Conservation (phyloP, 2,329 filamentous ascomycete genomes). For the Aschersonia sp. region DNA sequence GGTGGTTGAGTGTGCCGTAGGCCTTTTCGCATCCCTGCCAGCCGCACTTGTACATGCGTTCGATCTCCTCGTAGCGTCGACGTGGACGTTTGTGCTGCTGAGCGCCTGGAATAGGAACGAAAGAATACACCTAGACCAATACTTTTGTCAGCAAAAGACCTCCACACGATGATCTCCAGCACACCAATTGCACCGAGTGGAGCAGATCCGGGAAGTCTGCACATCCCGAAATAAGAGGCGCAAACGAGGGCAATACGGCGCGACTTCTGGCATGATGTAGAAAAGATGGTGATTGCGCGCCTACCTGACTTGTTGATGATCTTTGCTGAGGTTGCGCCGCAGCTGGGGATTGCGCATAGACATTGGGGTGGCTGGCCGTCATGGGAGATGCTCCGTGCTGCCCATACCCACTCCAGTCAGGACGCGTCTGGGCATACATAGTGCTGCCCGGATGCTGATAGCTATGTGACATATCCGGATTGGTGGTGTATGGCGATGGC, state of each 20-base stretch:
- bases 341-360: constrained; percentile 39
- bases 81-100: constrained; percentile 95
- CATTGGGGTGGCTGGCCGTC: constrained; percentile 31
- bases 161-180: background rate
- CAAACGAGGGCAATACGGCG: too few relatives aligned
- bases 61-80: constrained; percentile 91
- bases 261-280: background rate
- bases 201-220: background rate
- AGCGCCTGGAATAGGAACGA: constrained; percentile 90
- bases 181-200: background rate
- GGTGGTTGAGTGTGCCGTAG: constrained; percentile 90
- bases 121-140: constrained; percentile 67
- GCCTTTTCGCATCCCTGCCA: constrained; percentile 99
- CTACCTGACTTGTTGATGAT: constrained; percentile 38
- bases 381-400: constrained; percentile 35
- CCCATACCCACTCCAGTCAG: constrained; percentile 59
- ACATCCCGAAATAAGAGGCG: too few relatives aligned
- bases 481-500: constrained; percentile 77
- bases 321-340: constrained; percentile 39
- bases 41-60: constrained; percentile 99
- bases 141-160: too few relatives aligned
- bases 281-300: background rate
- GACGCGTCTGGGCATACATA: constrained; percentile 55
- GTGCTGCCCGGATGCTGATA: constrained; percentile 48
- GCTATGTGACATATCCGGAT: constrained; percentile 73